Evolutionary conservation across 495 filamentous ascomycete species (phyloP).

Genomic region (Diplogelasinospora grovesii): DNA sequence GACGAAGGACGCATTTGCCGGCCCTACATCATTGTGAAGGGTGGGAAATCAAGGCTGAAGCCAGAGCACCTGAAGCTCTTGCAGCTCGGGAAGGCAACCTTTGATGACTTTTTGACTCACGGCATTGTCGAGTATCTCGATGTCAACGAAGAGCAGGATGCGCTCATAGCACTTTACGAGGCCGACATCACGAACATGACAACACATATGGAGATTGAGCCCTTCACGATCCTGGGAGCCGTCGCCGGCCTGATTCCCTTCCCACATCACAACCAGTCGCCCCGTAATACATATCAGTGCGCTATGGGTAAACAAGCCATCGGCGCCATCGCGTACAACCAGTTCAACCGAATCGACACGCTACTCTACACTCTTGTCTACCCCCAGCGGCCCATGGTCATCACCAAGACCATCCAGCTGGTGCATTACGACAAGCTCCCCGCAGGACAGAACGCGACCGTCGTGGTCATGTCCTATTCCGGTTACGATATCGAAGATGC

Average conservation of each 20-base stretch:
- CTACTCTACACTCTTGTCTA: constrained; percentile 96
- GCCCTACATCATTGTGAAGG: constrained; percentile 89
- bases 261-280: constrained; percentile 98
- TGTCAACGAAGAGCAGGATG: constrained; percentile 97
- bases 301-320: constrained; percentile 99
- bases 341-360: constrained; percentile 92
- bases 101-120: constrained; percentile 84
- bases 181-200: constrained; percentile 69
- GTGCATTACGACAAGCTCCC: constrained; percentile 97
- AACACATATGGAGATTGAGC: constrained; percentile 95
- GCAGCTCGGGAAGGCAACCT: constrained; percentile 71
- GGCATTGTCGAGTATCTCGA: constrained; percentile 95
- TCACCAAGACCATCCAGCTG: constrained; percentile 91
- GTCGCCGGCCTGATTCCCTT: constrained; percentile 96
- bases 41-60: constrained; percentile 70
- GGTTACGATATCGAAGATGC: constrained; percentile 99
- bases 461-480: constrained; percentile 98
- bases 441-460: constrained; percentile 91
- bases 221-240: constrained; percentile 95
- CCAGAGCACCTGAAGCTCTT: constrained; percentile 68
- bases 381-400: constrained; percentile 95
- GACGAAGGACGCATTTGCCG: constrained; percentile 95
- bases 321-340: constrained; percentile 94
- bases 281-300: constrained; percentile 98
- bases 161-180: constrained; percentile 84